Conservation (phyloP, 495 filamentous ascomycete species). For the Amorphotheca resinae region DNA sequence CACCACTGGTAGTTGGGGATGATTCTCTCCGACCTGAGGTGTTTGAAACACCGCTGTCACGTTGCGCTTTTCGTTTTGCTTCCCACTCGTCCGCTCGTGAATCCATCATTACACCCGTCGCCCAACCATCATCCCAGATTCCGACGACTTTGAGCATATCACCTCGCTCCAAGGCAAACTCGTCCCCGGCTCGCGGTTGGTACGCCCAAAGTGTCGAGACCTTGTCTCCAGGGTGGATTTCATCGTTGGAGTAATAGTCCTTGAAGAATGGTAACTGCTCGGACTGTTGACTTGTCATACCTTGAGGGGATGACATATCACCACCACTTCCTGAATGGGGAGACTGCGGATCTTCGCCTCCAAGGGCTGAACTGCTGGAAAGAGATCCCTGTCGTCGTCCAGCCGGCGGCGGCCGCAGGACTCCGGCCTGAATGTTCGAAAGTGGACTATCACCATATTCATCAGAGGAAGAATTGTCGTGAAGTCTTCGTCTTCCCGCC, state of each 20-base stretch:
- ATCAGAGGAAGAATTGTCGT: constrained; percentile 65
- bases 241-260: constrained; percentile 96
- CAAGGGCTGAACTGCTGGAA: constrained; percentile 72
- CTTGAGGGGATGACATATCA: constrained; percentile 73
- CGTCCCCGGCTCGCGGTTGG: constrained; percentile 81
- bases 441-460: constrained; percentile 55
- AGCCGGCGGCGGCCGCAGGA: constrained; percentile 48
- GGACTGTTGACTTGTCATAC: constrained; percentile 75
- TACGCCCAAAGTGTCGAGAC: constrained; percentile 96
- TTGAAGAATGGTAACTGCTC: constrained; percentile 95
- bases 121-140: constrained; percentile 99
- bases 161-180: constrained; percentile 86
- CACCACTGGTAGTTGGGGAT: constrained; percentile 60
- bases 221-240: constrained; percentile 82
- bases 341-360: constrained; percentile 58
- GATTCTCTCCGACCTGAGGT: constrained; percentile 50
- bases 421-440: constrained; percentile 46
- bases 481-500: constrained; percentile 37
- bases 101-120: constrained; percentile 73
- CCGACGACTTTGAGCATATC: constrained; percentile 98
- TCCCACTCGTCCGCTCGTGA: constrained; percentile 87
- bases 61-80: constrained; percentile 56
- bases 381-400: constrained; percentile 72
- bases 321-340: constrained; percentile 59
- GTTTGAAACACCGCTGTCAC: constrained; percentile 89